These are phyloP conservation scores for Coemansia sp. DNA, from an alignment of 371 early-diverging fungal species.

Conservation along the genomic window DNA sequence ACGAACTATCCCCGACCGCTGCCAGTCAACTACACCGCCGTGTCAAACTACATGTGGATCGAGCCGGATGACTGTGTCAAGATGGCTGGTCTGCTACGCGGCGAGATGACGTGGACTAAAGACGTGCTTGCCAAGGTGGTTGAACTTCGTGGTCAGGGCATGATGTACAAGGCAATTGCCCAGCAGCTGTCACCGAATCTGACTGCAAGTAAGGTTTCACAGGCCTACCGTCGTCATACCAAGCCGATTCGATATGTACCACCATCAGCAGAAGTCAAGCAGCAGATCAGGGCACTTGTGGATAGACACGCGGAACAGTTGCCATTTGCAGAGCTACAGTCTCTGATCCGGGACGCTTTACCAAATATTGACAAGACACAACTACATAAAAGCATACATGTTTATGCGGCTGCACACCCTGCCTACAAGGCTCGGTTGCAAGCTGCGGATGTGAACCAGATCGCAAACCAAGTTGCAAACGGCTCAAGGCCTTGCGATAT, in stretches of 20 bases:
- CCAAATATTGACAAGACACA: too few species aligned
- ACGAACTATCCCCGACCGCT: neutral
- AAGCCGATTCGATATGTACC: neutral
- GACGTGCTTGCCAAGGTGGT: neutral
- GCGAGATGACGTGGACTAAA: neutral
- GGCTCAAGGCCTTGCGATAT: neutral
- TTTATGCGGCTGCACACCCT: neutral
- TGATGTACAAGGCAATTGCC: conserved; percentile 1
- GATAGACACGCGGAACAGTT: neutral
- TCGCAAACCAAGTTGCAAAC: neutral
- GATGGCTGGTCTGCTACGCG: neutral
- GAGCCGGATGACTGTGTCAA: neutral
- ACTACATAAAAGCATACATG: too few species aligned
- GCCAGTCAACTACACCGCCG: conserved; percentile 6
- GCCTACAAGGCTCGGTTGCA: neutral
- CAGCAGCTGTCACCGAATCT: conserved; percentile 1
- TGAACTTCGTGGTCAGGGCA: neutral
- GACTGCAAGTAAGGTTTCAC: neutral
- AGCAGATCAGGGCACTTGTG: neutral
- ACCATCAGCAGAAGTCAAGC: neutral
- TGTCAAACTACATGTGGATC: neutral
- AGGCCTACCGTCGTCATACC: neutral
- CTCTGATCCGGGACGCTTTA: too few species aligned
- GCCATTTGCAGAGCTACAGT: neutral
- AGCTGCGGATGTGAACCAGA: neutral